phyloP scores from a whole-genome alignment of 495 filamentous ascomycete species.

The Lasiosphaeria ovina region DNA sequence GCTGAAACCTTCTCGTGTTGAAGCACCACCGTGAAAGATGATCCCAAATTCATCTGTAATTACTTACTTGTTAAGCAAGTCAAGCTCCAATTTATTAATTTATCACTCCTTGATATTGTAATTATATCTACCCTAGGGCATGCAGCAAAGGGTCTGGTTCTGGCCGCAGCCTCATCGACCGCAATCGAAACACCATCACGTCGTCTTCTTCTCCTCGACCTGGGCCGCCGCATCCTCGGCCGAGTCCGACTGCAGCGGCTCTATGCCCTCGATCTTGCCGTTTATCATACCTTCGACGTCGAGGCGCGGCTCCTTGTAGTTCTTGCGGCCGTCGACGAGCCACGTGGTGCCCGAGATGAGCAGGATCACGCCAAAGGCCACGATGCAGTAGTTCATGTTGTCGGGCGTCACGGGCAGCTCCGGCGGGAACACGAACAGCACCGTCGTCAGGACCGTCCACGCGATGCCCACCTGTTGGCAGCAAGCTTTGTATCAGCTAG shows the following conservation, averaged over 20 bases:
- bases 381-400: constrained; percentile 78
- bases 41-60: no score
- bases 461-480: constrained; percentile 54
- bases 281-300: constrained; percentile 45
- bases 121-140: no score
- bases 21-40: no score
- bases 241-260: neutral
- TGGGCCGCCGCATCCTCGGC: neutral
- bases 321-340: constrained; percentile 70
- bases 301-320: constrained; percentile 62
- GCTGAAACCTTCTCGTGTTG: no score
- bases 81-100: no score
- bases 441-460: constrained; percentile 66
- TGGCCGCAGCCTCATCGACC: no score
- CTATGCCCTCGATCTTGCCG: constrained; percentile 31
- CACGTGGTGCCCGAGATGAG: constrained; percentile 65
- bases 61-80: no score
- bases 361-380: constrained; percentile 66
- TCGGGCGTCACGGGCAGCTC: constrained; percentile 60
- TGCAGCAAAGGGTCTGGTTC: no score
- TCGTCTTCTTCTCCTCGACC: neutral
- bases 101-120: no score
- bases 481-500: neutral
- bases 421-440: constrained; percentile 76
- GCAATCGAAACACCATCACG: no score